A percentile compares a stretch with the other conserved stretches of the same genome.
Conservation (phyloP, 2,329 filamentous ascomycete genomes). For the Diaporthe sp. region DNA sequence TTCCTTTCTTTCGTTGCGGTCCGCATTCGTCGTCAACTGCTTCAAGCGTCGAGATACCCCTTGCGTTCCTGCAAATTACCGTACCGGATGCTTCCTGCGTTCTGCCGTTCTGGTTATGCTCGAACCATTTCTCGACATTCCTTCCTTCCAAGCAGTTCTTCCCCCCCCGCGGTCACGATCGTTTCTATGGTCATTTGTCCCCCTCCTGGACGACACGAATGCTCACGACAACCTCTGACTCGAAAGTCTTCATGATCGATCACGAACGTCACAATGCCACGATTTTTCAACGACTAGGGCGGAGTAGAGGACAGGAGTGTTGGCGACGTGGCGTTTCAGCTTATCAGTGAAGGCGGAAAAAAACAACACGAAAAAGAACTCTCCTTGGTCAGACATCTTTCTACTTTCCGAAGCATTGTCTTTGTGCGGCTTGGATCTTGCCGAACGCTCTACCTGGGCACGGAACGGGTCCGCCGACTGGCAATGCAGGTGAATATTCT, state of each 20-base stretch:
- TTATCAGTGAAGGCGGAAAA: conserved; percentile 18
- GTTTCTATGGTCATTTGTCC: conserved; percentile 29
- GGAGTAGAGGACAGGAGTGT: conserved; percentile 25
- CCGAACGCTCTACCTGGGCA: background rate
- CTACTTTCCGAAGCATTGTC: conserved; percentile 28
- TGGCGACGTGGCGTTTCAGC: conserved; percentile 34
- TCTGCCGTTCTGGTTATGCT: conserved; percentile 34
- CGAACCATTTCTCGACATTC: conserved; percentile 34
- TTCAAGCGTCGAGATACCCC: conserved; percentile 40
- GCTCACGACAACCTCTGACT: conserved; percentile 19
- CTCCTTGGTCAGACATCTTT: conserved; percentile 21
- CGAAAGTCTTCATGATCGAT: conserved; percentile 27
- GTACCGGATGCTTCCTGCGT: conserved; percentile 22
- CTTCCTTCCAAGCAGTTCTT: conserved; percentile 33
- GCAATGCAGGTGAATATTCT: conserved; percentile 21
- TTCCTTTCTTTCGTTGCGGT: conserved; percentile 40
- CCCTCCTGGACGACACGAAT: conserved; percentile 28
- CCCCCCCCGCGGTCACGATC: conserved; percentile 26
- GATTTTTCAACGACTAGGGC: conserved; percentile 13
- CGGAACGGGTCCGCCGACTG: background rate
- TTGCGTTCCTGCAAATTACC: conserved; percentile 36
- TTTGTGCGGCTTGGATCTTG: conserved; percentile 17
- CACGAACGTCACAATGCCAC: conserved; percentile 22
- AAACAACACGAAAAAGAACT: conserved; percentile 22
- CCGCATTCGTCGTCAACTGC: conserved; percentile 40